Percentiles rank a stretch among this genome's conserved stretches.
Conservation (phyloP, 2,329 filamentous ascomycete species). For the Sphaerostilbella broomeana region DNA sequence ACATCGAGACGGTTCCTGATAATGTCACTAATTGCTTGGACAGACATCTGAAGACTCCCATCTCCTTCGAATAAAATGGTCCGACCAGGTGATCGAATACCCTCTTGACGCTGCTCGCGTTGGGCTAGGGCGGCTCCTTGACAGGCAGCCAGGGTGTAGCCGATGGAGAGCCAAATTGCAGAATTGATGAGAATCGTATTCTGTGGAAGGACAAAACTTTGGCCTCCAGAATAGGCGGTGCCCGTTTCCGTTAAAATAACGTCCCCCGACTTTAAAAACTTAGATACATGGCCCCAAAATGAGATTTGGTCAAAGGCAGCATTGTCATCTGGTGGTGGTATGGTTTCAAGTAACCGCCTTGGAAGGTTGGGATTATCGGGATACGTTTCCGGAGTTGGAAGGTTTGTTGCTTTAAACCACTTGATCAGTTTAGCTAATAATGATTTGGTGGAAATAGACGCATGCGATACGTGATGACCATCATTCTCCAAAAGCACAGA, state of each 20-base stretch:
- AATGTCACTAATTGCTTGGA: slow-evolving; percentile 59
- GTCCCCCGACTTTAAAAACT: slow-evolving; percentile 45
- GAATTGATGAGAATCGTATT: slow-evolving; percentile 41
- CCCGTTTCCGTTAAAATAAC: slow-evolving; percentile 53
- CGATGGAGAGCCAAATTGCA: slow-evolving; percentile 54
- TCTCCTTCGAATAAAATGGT: slow-evolving; percentile 56
- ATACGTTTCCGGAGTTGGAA: slow-evolving; percentile 19
- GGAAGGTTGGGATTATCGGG: slow-evolving; percentile 23
- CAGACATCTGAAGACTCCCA: slow-evolving; percentile 60
- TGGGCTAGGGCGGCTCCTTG: slow-evolving; percentile 51
- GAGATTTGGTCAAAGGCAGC: slow-evolving; percentile 40
- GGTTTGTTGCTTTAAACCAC: slow-evolving; percentile 22
- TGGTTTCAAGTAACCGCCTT: neutral
- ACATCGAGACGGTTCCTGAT: slow-evolving; percentile 46
- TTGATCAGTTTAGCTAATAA: slow-evolving; percentile 21
- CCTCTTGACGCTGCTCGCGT: slow-evolving; percentile 28
- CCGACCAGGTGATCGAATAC: slow-evolving; percentile 15
- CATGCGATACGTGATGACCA: too few species aligned
- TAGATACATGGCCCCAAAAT: slow-evolving; percentile 40
- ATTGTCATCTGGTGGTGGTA: slow-evolving; percentile 12
- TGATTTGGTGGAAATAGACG: slow-evolving; percentile 23
- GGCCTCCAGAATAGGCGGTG: slow-evolving; percentile 48
- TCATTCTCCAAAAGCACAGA: slow-evolving; percentile 2
- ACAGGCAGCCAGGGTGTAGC: slow-evolving; percentile 53
- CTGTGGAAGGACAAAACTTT: slow-evolving; percentile 43